Evolutionary conservation across 495 filamentous ascomycete species (phyloP), one percentile per base, ranked within the genome.

Genomic region (Hypoxylon crocopeplum): DNA sequence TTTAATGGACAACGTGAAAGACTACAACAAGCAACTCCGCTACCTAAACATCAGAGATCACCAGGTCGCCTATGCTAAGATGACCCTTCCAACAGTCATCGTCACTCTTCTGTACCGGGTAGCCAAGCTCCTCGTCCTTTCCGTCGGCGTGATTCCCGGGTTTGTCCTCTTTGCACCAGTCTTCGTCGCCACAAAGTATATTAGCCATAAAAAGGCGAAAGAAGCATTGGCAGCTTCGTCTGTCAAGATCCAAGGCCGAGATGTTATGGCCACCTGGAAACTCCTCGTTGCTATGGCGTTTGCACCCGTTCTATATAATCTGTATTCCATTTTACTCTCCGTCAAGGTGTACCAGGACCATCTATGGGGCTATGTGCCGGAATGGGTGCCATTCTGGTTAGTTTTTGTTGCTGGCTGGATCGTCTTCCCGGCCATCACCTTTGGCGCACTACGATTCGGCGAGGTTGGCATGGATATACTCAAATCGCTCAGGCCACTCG

Each of bases 191-290:
- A 88, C 90, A 17, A 97, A 97, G 68, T 72, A 88, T 49, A 93
- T 97, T 59, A 96, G 91, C n/a, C 87, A 84, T 47, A 88, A 86
- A 62, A 99, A 99, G 75, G 91, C 93, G 0, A 86, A 84, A 59
- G 88, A 94, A 72, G 94, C 94, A 0, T 82, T 99, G 20, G 93
- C 93, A 3, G 92, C 88, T 16, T 97, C 92, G 7, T 90, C 88
- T 1, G 94, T 99, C 59, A 99, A 99, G 69, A 82, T 99, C 21
- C 88, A 95, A 69, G 94, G 90, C 13, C 84, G 87, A 27, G 94
- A 99, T 71, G 94, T 99, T 19, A 93, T 99, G 79, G 94, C 94
- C 0, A 98, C 94, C 0, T 99, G 94, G 94, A 99, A 99, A 72
- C 82, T 99, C 10, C 86, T 99, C 7, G 93, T 98, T 19, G 85